Base-by-base conservation (phyloP, 495 filamentous ascomycete genomes). In the Cudoniella acicularis region DNA sequence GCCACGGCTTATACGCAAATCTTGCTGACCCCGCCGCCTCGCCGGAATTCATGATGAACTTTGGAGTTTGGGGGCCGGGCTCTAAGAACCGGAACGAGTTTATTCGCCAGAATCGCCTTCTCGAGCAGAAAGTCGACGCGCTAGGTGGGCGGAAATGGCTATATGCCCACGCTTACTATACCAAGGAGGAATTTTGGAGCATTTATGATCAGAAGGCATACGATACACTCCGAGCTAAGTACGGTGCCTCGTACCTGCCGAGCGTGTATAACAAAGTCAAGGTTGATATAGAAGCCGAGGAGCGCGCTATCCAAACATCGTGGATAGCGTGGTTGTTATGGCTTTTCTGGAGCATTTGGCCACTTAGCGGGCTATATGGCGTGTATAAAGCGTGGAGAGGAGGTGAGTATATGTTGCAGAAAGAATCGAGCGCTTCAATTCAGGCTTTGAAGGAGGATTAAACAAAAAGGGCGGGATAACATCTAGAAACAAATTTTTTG, bases 121-220 rank as follows among this genome's bases (percentile, higher is more conserved):
- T 93, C 13, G 90, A 92, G 70, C 57, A 65, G 1, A 83, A 83
- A 54, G 77, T 92, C 8, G 73, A 72, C 11, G 79, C 80, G 53
- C 75, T 92, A 2, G 82, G 85, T 10, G 89, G 90, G 10, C 79
- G 75, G 68, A 83, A 83, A 70, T 82, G 79, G 78, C 65, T 83
- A 46, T 83, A 86, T 68, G 82, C 82, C 3, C 81, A 84, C 60
- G 77, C 77, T 3, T 84, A 84, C 62, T 86, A 84, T 56, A 68
- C 69, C 1, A 73, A 77, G 57, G 67, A 73, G 10, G 80, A 84
- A 66, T 84, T 84, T 65, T 77, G 77, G 72, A 43, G 64, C 41
- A 75, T 80, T 54, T 84, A 83, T 57, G 71, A 78, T 16, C 60
- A 69, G 21, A 49, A 57, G 40, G 74, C 69, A 70, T 86, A 84